Percentiles rank a stretch among this genome's conserved stretches.
Conservation (phyloP, 257 asterid species). For the Solanum paucissectum region DNA sequence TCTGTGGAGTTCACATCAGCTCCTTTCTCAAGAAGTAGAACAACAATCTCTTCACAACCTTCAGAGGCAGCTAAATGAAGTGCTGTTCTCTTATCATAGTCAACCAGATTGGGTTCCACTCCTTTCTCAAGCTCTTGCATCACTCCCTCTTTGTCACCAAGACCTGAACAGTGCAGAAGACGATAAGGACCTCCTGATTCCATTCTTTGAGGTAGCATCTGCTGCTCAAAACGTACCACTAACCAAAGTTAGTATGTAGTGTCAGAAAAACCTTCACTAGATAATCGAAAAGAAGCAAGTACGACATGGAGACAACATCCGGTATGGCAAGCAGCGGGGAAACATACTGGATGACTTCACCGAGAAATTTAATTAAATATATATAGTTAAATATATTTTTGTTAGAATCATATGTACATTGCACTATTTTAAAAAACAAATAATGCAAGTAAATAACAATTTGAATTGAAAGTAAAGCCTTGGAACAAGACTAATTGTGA, state of each 20-base stretch:
- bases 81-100: slow-evolving; percentile 61
- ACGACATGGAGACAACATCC: neutral
- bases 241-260: neutral
- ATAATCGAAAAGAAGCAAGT: neutral
- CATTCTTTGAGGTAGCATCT: slow-evolving; percentile 22
- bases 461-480: neutral
- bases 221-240: neutral
- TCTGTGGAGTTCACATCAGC: slow-evolving; percentile 54
- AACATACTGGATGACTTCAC: neutral
- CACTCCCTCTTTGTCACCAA: slow-evolving; percentile 57
- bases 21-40: slow-evolving; percentile 39
- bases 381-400: neutral
- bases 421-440: neutral
- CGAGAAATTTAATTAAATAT: neutral
- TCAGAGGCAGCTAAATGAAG: slow-evolving; percentile 62
- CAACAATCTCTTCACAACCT: slow-evolving; percentile 42
- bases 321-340: neutral
- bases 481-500: neutral
- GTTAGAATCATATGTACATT: neutral
- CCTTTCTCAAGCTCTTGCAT: slow-evolving; percentile 42
- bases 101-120: slow-evolving; percentile 37
- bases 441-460: neutral
- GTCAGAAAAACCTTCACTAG: neutral
- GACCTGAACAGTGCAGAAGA: slow-evolving; percentile 49
- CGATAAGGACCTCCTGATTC: slow-evolving; percentile 43